Conservation (phyloP, 2,329 filamentous ascomycete species). For the Ophiocordyceps sinensis region DNA sequence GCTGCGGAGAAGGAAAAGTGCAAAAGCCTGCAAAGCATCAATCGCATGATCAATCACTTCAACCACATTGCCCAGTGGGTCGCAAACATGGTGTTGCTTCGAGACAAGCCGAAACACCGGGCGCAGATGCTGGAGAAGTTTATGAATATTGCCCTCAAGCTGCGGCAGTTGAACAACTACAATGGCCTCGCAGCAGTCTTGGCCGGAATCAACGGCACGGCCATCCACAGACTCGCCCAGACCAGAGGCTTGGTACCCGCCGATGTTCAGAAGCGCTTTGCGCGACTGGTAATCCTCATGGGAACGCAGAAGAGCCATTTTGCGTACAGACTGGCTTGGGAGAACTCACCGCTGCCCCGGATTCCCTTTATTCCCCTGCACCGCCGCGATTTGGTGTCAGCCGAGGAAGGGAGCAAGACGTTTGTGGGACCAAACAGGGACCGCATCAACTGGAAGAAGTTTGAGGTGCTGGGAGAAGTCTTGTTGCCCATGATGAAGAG, state of each 20-base stretch:
- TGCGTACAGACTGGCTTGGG: constrained; percentile 93
- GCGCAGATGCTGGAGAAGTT: constrained; percentile 89
- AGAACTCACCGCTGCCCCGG: constrained; percentile 77
- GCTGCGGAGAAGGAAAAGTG: constrained; percentile 58
- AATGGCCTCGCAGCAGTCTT: constrained; percentile 90
- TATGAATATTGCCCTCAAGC: constrained; percentile 74
- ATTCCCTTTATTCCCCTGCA: constrained; percentile 92
- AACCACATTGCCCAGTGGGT: constrained; percentile 77
- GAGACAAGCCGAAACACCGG: constrained; percentile 92
- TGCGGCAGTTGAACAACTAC: constrained; percentile 91
- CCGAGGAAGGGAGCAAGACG: constrained; percentile 83
- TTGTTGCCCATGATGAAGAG: constrained; percentile 83
- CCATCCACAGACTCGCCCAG: constrained; percentile 68
- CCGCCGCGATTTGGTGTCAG: constrained; percentile 76
- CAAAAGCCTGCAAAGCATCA: constrained; percentile 69
- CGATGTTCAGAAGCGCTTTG: constrained; percentile 67
- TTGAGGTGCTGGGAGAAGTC: constrained; percentile 88
- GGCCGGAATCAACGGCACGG: constrained; percentile 78
- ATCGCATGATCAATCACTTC: constrained; percentile 88
- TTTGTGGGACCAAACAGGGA: constrained; percentile 62
- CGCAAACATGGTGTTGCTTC: constrained; percentile 68
- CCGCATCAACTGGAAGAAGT: constrained; percentile 95
- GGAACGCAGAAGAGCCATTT: constrained; percentile 83
- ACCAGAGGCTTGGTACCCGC: constrained; percentile 63
- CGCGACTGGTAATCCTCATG: constrained; percentile 84